phyloP scores from a whole-genome alignment of 805 yeast genomes.

The Myxozyma kluyveri region DNA sequence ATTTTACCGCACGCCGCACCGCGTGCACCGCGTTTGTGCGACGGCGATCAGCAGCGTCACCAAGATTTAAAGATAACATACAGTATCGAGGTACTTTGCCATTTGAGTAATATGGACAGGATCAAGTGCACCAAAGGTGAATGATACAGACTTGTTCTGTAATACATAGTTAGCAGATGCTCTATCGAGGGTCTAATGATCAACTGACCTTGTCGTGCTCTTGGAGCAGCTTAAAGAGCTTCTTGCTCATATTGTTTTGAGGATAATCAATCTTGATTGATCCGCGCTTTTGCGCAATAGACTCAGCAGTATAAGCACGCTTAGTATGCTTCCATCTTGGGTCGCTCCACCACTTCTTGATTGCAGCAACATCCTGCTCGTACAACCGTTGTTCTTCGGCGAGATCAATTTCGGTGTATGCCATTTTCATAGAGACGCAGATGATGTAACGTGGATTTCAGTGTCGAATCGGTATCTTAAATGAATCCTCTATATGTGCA shows the following conservation, averaged over 20 bases:
- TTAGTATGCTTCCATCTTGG: conserved; percentile 89
- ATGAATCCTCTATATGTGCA: no score
- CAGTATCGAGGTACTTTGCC: conserved; percentile 49
- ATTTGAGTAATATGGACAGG: conserved; percentile 95
- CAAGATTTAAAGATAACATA: conserved; percentile 3
- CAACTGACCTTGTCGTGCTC: conserved; percentile 56
- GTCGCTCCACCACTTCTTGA: conserved; percentile 87
- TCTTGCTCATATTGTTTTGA: conserved; percentile 75
- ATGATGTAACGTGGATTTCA: no score
- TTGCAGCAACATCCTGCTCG: conserved; percentile 67
- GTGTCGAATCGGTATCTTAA: no score
- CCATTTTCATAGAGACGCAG: no score
- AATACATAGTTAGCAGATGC: not conserved
- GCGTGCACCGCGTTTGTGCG: not conserved
- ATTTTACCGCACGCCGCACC: not conserved
- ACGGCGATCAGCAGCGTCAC: no score
- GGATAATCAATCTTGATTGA: conserved; percentile 67
- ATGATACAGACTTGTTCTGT: conserved; percentile 69
- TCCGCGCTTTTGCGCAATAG: conserved; percentile 86
- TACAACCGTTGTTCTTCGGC: conserved; percentile 61
- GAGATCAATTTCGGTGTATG: conserved; percentile 57
- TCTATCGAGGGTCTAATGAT: not conserved
- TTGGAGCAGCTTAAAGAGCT: conserved; percentile 64
- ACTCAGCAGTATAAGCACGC: conserved; percentile 84
- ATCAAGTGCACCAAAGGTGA: conserved; percentile 95